Evolutionary conservation across 2,329 filamentous ascomycete genomes (phyloP), one percentile per base, ranked within the genome.

Genomic region (Periglandula ipomoeae): DNA sequence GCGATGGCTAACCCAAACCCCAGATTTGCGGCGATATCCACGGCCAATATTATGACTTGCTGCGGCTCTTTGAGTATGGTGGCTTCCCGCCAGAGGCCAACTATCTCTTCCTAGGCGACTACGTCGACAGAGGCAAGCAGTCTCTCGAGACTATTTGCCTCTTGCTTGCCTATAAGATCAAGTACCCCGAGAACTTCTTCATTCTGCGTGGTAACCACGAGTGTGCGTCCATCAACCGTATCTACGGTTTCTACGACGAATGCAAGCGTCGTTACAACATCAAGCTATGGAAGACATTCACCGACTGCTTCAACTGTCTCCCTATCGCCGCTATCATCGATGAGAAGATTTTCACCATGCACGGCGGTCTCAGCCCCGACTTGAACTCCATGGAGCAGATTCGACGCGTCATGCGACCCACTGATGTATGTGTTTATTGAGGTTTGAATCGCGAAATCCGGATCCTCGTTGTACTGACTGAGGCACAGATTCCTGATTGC

Each of bases 261-360:
- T 98, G 91, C 84, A 98, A 98, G 78, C 85, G 93, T 65, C 81
- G 91, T 60, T 97, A 95, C 76, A 98, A 97, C 73, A 95, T 97
- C 76, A 97, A 97, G 81, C 79, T 97, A 53, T 97, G 91, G 91
- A 98, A 98, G 81, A 97, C 91, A 1, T 97, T 98, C 68, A 96
- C 90, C 55, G 91, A 98, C 69, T 96, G 90, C 79, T 98, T 98
- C 82, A 98, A 98, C 78, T 96, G 89, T 73, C 73, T 97, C 64
- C 91, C 91, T 43, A 97, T 98, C 68, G 93, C 91, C 50, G 91
- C 93, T 58, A 98, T 98, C 71, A 96, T 98, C 61, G 91, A 95
- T 65, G 93, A 96, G 78, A 98, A 97, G 85, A 98, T 98, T 66
- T 97, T 98, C 76, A 96, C 90, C 65, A 96, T 98, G 91, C 93